Conservation (phyloP, 805 yeast genomes). For the Lachancea lanzarotensis region DNA sequence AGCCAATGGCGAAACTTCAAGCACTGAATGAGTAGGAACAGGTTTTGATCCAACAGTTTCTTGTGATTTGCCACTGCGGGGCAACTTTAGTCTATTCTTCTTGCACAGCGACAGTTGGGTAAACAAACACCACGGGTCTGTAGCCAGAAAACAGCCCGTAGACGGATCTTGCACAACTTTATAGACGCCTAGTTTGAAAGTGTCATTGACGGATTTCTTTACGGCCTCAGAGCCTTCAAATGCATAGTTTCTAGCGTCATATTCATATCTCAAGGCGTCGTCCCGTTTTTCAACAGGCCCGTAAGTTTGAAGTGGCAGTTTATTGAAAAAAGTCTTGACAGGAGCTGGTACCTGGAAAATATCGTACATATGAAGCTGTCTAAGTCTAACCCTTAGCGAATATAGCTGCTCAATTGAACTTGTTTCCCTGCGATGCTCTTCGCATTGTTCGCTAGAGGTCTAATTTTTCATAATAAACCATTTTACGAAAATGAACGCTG, state of each 20-base stretch:
- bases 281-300: constrained; percentile 33
- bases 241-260: constrained; percentile 21
- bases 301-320: constrained; percentile 44
- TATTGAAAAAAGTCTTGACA: constrained; percentile 40
- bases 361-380: background rate
- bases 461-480: background rate
- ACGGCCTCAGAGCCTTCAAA: constrained; percentile 13
- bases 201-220: constrained; percentile 13
- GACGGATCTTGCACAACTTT: constrained; percentile 34
- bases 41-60: background rate
- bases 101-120: constrained; percentile 41
- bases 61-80: constrained; percentile 22
- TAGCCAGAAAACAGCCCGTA: constrained; percentile 35
- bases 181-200: constrained; percentile 50
- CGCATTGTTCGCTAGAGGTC: no score
- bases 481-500: background rate
- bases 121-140: constrained; percentile 53
- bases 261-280: constrained; percentile 22
- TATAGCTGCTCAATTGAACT: background rate
- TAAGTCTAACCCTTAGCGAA: background rate
- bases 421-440: background rate
- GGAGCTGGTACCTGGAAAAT: constrained; percentile 35
- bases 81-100: constrained; percentile 40
- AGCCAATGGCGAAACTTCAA: constrained; percentile 43
- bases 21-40: constrained; percentile 31